Evolutionary conservation across 805 yeast species (phyloP), one percentile per base, ranked within the genome.

Genomic region (Metschnikowia corniflorae): DNA sequence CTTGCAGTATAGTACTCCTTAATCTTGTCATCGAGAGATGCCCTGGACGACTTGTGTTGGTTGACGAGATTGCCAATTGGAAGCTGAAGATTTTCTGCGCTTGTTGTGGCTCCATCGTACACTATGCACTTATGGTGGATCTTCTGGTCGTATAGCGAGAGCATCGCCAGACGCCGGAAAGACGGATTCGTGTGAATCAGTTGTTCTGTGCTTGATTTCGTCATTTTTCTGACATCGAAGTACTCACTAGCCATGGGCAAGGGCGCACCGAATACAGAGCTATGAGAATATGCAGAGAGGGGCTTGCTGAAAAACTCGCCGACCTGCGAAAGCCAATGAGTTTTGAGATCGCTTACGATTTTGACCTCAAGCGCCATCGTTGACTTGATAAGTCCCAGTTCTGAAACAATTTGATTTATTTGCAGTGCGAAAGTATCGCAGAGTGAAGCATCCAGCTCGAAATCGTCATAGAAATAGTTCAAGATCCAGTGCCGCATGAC

Each of bases 381-480:
- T n/a, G 32, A 36, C 15, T 40, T 36, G 1, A 66, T 34, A 37
- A 68, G 50, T 19, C 53, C 49, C n/a, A 69, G 63, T 27, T 55
- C 51, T 10, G 9, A 10, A 13, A 61, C 53, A 23, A 66, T 47
- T 22, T 82, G 59, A 36, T 71, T 66, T 15, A 62, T 49, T 31
- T 75, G 68, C 12, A 73, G 60, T 17, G 82, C 64, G 55, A 89
- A 66, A 14, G 40, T 24, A 33, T 68, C 68, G 43, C 73, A 63
- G 22, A 68, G 46, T 20, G 44, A 37, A 5, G 39, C 37, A 44
- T 66, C 58, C 12, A 54, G 33, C 32, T 58, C 61, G 42, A 68
- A 93, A 58, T 93, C 97, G 54, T 86, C 91, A 27, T 78, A 71
- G 51, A 87, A 93, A 57, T 86, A 89, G 58, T 89, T 91, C 41